Conservation (phyloP, 176 grass and related monocot genomes). For the Puya raimondii region DNA sequence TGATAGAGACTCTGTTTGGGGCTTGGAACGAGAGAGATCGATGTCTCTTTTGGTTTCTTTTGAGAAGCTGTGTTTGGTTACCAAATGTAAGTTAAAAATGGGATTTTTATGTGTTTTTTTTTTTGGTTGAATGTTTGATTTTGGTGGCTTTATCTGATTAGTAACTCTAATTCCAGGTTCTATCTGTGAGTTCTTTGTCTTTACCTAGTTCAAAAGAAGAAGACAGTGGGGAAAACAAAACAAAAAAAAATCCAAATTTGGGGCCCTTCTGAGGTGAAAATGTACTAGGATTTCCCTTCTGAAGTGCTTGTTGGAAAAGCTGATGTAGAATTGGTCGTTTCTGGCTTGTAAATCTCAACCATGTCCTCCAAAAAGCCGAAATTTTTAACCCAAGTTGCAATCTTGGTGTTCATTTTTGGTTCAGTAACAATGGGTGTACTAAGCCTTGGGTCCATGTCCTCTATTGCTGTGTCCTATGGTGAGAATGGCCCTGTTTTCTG, state of each 20-base stretch:
- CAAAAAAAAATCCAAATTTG: background rate
- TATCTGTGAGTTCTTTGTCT: background rate
- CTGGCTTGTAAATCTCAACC: constrained; percentile 4
- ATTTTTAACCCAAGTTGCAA: constrained; percentile 4
- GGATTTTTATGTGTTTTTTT: background rate
- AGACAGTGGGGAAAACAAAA: background rate
- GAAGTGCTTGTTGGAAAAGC: background rate
- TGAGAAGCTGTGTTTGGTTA: background rate
- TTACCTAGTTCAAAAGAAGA: background rate
- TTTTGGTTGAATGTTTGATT: background rate
- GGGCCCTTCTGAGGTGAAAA: background rate
- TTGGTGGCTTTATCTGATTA: background rate
- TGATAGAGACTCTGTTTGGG: too few relatives aligned
- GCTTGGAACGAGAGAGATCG: background rate
- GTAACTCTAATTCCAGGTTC: background rate
- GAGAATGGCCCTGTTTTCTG: constrained; percentile 95
- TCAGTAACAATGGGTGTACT: constrained; percentile 11
- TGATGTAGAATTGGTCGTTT: constrained; percentile 5
- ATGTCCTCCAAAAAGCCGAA: constrained; percentile 11
- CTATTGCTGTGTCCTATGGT: constrained; percentile 84
- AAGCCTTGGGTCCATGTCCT: constrained; percentile 90
- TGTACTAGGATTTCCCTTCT: background rate
- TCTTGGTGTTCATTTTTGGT: constrained; percentile 1
- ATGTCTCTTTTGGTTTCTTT: background rate
- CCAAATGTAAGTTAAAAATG: background rate